These are phyloP conservation scores for Arthrobotrys conoides DNA, from an alignment of 2,329 filamentous ascomycete species.

Conservation along the genomic window DNA sequence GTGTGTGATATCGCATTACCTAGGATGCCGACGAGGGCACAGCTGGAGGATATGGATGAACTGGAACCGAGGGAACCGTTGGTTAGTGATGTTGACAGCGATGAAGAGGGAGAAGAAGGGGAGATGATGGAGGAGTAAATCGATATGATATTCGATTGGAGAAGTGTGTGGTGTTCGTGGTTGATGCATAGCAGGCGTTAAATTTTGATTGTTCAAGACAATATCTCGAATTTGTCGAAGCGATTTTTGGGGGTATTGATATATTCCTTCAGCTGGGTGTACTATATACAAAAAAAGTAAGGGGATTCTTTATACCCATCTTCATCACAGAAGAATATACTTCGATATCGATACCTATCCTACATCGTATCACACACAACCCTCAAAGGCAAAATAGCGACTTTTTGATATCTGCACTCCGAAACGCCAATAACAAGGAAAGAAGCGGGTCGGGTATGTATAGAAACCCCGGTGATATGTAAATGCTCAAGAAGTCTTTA, in stretches of 20 bases:
- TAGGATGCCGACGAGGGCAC: conserved; percentile 86
- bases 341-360: conserved; percentile 32
- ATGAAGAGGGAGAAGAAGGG: conserved; percentile 72
- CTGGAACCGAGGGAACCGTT: conserved; percentile 86
- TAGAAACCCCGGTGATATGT: background rate
- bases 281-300: conserved; percentile 45
- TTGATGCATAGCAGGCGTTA: conserved; percentile 44
- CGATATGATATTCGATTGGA: background rate
- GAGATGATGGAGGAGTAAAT: conserved; percentile 62
- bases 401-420: conserved; percentile 19
- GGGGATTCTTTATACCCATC: conserved; percentile 15
- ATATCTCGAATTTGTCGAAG: background rate
- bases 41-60: conserved; percentile 89
- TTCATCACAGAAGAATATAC: background rate
- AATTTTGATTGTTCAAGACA: conserved; percentile 7
- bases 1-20: conserved; percentile 92
- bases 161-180: background rate
- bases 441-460: background rate
- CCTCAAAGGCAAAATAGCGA: conserved; percentile 1
- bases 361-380: background rate
- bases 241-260: conserved; percentile 26
- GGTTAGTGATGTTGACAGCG: conserved; percentile 79
- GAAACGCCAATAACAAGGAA: conserved; percentile 37
- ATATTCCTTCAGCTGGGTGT: conserved; percentile 30
- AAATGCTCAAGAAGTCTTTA: background rate